phyloP scores from a whole-genome alignment of 371 early-diverging fungal species.

The Parasitella parasitica region DNA sequence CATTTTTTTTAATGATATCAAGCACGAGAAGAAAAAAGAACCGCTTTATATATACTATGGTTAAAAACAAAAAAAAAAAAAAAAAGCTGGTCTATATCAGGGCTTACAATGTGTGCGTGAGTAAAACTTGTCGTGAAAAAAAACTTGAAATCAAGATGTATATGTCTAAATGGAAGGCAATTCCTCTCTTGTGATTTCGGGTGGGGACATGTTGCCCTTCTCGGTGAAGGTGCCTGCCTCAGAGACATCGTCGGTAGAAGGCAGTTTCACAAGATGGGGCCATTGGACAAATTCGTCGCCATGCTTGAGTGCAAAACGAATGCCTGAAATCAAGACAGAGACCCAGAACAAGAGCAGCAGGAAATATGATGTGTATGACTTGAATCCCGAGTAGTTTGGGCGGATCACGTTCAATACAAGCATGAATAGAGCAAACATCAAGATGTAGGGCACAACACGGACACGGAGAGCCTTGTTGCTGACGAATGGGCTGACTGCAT shows the following conservation, averaged over 20 bases:
- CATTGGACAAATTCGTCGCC: constrained; percentile 48
- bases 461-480: constrained; percentile 42
- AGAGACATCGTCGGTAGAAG: constrained; percentile 24
- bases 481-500: constrained; percentile 25
- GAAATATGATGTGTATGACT: constrained; percentile 33
- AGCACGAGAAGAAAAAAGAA: neutral
- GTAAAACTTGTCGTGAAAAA: neutral
- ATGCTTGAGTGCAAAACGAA: constrained; percentile 44
- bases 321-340: constrained; percentile 47
- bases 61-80: neutral
- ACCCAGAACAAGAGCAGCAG: constrained; percentile 47
- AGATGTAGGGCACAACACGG: constrained; percentile 49
- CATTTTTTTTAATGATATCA: neutral
- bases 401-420: constrained; percentile 39
- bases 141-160: neutral
- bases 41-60: neutral
- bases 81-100: neutral
- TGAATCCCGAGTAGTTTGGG: constrained; percentile 38
- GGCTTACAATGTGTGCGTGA: neutral
- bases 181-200: constrained; percentile 16
- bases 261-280: constrained; percentile 36
- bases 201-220: constrained; percentile 31
- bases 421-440: constrained; percentile 49
- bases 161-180: neutral
- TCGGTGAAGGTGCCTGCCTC: constrained; percentile 21